A percentile compares a stretch with the other conserved stretches of the same genome.
Conservation (phyloP, 2,329 filamentous ascomycete species). For the Cladosporium sp. region DNA sequence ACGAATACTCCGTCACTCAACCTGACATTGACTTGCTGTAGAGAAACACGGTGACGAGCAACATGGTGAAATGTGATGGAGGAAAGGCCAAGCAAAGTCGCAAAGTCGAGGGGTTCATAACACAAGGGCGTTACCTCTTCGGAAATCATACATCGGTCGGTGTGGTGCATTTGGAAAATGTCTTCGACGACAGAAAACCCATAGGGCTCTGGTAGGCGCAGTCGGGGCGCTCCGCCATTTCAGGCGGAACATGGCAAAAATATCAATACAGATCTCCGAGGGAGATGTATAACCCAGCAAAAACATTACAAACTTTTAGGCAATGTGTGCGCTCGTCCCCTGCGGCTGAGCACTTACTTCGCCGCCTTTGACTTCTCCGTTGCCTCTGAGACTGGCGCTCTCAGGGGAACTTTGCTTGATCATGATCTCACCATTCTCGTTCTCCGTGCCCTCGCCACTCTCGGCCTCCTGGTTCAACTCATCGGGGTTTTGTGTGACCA, state of each 20-base stretch:
- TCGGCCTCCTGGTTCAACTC: slow-evolving; percentile 2
- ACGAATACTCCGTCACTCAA: not conserved
- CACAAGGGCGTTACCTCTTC: too few species aligned
- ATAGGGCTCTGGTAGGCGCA: not conserved
- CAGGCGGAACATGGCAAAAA: not conserved
- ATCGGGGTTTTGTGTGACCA: slow-evolving; percentile 8
- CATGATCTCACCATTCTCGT: not conserved
- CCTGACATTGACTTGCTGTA: not conserved
- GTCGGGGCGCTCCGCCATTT: not conserved
- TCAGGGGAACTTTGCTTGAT: slow-evolving; percentile 4
- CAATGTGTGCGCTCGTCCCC: not conserved
- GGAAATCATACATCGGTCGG: too few species aligned
- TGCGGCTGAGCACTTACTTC: not conserved
- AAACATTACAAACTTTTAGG: not conserved
- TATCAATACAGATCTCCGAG: not conserved
- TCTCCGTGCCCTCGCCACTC: not conserved
- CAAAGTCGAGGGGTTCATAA: too few species aligned
- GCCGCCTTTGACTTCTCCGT: not conserved
- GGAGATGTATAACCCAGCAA: not conserved
- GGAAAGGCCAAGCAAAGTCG: too few species aligned
- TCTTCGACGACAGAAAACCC: not conserved
- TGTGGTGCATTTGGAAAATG: too few species aligned
- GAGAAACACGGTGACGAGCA: too few species aligned
- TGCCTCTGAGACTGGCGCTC: not conserved
- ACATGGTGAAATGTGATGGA: too few species aligned